Evolutionary conservation across 805 yeast genomes (phyloP).

Genomic region (Metschnikowia santaceciliae): DNA sequence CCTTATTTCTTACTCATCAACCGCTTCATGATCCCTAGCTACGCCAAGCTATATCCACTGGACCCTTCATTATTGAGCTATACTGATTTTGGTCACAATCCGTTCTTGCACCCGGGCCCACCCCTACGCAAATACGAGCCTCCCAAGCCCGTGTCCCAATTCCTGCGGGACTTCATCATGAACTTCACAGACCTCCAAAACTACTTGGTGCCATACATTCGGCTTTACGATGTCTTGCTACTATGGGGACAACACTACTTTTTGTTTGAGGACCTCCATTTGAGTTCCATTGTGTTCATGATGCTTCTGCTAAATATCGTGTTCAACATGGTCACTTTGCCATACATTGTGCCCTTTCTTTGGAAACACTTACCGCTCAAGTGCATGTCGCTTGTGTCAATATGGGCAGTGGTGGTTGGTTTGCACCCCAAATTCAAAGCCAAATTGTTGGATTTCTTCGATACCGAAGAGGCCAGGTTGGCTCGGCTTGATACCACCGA

Average conservation of each 20-base stretch:
- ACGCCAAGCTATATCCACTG: conserved; percentile 58
- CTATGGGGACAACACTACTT: conserved; percentile 52
- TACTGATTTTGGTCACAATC: conserved; percentile 23
- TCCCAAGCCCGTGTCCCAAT: conserved; percentile 73
- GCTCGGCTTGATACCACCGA: conserved; percentile 46
- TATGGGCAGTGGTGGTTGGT: conserved; percentile 47
- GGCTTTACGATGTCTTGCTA: conserved; percentile 54
- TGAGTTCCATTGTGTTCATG: conserved; percentile 52
- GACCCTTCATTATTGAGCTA: conserved; percentile 33
- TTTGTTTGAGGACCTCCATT: conserved; percentile 58
- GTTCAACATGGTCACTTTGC: conserved; percentile 25
- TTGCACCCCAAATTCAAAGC: conserved; percentile 57
- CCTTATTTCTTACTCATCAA: conserved; percentile 55
- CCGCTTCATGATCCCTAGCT: conserved; percentile 66
- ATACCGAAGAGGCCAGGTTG: conserved; percentile 64
- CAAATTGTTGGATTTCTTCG: conserved; percentile 41
- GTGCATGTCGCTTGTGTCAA: conserved; percentile 27
- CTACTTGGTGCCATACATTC: conserved; percentile 64
- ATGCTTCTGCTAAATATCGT: conserved; percentile 23
- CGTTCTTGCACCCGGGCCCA: conserved; percentile 42
- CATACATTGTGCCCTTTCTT: conserved; percentile 28
- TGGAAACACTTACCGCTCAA: conserved; percentile 28
- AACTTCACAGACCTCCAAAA: conserved; percentile 84
- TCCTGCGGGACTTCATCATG: conserved; percentile 70
- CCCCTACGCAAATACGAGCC: conserved; percentile 44